Base-by-base conservation (phyloP, 257 asterid genomes). In the Leonotis leonurus region DNA sequence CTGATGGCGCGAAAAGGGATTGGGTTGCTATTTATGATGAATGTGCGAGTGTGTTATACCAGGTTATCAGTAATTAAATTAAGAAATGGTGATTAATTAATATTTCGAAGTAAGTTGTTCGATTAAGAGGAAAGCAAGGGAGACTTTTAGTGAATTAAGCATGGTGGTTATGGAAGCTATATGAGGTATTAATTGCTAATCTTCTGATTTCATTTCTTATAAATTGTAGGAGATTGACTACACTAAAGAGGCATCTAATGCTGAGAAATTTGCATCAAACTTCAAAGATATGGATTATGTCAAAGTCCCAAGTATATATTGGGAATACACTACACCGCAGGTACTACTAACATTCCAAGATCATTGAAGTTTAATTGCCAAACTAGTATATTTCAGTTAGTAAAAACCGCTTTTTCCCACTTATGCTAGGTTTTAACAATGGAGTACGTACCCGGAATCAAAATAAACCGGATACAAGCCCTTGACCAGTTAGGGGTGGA, bases 1-100 rank as follows among this genome's bases (percentile, higher is more conserved):
- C 99, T 5, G 99, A 93, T 74, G 99, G 97, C n/a, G 99, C 99
- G 22, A 93, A 93, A 78, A 80, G 99, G 78, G 99, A 93, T 54
- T 93, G 99, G 99, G 99, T 89, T 37, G 97, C 99, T 46, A 89
- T 93, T 62, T 87, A 93, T 62, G 99, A 93, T 57, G 99, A 93
- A 77, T 93, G 99, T 63, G 97, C 97, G 13, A 89, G 35, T 70
- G 99, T 93, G 66, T 76, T 89, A 41, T 93, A 93, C 75, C 92
- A 88, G 90, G 98, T 88, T 61, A 71, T 29, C 9, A 10, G 51
- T n/a, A n/a, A n/a, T n/a, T n/a, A n/a, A n/a, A n/a, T n/a, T n/a
- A n/a, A n/a, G n/a, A n/a, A n/a, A n/a, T 17, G 13, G 14, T 20
- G 33, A 36, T 53, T 44, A 3, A 14, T 26, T 4, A 17, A 22